A percentile compares a stretch with the other conserved stretches of the same genome.
Evolutionary conservation across 2,329 filamentous ascomycete genomes (phyloP).

Genomic region (Calonectria pseudoreteaudii): DNA sequence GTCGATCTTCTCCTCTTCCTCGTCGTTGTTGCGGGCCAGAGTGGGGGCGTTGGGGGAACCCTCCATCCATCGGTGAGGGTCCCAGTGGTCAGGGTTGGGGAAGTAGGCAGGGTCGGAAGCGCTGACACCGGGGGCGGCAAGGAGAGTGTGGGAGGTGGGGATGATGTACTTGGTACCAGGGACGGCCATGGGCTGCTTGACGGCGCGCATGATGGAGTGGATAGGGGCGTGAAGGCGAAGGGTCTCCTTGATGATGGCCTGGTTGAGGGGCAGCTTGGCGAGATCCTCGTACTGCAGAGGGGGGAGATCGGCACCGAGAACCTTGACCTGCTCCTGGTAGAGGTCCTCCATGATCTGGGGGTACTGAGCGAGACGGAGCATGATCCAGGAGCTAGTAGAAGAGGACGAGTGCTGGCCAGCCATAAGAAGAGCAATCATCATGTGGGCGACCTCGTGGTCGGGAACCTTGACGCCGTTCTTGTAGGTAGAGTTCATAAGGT

Average conservation of each 20-base stretch:
- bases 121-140: slow-evolving; percentile 87
- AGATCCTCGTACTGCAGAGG: slow-evolving; percentile 82
- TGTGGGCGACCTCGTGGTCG: slow-evolving; percentile 87
- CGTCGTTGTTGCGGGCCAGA: slow-evolving; percentile 61
- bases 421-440: slow-evolving; percentile 96
- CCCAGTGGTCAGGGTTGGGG: slow-evolving; percentile 84
- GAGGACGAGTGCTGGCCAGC: slow-evolving; percentile 91
- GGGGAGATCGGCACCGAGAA: slow-evolving; percentile 80
- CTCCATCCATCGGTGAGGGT: slow-evolving; percentile 90
- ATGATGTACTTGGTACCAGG: slow-evolving; percentile 86
- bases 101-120: slow-evolving; percentile 80
- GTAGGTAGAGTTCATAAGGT: slow-evolving; percentile 87
- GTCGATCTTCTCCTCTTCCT: slow-evolving; percentile 83
- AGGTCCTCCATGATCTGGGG: slow-evolving; percentile 85
- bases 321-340: slow-evolving; percentile 81
- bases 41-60: slow-evolving; percentile 67
- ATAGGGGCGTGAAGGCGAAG: slow-evolving; percentile 92
- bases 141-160: slow-evolving; percentile 82
- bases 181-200: slow-evolving; percentile 88
- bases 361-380: slow-evolving; percentile 81
- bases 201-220: slow-evolving; percentile 93
- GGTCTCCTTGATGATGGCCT: slow-evolving; percentile 90
- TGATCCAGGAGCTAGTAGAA: slow-evolving; percentile 86
- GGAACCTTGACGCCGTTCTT: slow-evolving; percentile 85
- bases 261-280: slow-evolving; percentile 82